Percentiles rank a stretch among this genome's conserved stretches.
Evolutionary conservation across 495 filamentous ascomycete genomes (phyloP).

Genomic region (Niebla homalea): DNA sequence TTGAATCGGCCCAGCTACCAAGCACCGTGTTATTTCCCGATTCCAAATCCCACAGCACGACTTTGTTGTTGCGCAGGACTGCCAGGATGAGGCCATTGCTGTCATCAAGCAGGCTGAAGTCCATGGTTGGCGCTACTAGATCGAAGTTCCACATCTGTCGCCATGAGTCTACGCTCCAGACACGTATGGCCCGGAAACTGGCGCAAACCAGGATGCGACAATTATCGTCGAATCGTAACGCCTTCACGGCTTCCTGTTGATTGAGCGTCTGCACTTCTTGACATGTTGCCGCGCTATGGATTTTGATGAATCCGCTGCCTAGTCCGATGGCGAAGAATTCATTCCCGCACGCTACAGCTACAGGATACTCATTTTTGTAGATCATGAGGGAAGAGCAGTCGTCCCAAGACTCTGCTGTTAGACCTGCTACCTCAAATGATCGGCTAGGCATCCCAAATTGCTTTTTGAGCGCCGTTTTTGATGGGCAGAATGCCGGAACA

Average conservation of each 20-base stretch:
- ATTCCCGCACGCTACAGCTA: conserved; percentile 6
- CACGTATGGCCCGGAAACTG: conserved; percentile 7
- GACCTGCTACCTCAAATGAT: conserved; percentile 13
- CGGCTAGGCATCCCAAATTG: conserved; percentile 11
- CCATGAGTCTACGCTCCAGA: conserved; percentile 18
- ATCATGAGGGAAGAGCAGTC: conserved; percentile 19
- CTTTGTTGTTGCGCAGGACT: conserved; percentile 10
- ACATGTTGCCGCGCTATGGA: conserved; percentile 16
- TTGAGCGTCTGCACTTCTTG: conserved; percentile 11
- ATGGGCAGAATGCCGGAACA: conserved; percentile 21
- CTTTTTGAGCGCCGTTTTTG: conserved; percentile 12
- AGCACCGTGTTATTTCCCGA: conserved; percentile 4
- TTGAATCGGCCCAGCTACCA: conserved; percentile 11
- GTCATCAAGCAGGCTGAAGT: conserved; percentile 5
- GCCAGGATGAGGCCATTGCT: conserved; percentile 15
- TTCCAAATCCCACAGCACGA: conserved; percentile 17
- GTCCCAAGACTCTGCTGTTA: conserved; percentile 15
- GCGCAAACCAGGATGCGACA: conserved; percentile 12
- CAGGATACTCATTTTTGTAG: background rate
- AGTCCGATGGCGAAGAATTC: conserved; percentile 9
- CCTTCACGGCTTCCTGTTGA: conserved; percentile 14
- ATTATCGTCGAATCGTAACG: conserved; percentile 11
- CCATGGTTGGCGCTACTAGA: conserved; percentile 6
- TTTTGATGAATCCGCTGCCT: conserved; percentile 8
- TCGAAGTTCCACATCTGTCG: conserved; percentile 10